Conservation (phyloP, 108 stramenopile species). For the Cyclotella cryptica region DNA sequence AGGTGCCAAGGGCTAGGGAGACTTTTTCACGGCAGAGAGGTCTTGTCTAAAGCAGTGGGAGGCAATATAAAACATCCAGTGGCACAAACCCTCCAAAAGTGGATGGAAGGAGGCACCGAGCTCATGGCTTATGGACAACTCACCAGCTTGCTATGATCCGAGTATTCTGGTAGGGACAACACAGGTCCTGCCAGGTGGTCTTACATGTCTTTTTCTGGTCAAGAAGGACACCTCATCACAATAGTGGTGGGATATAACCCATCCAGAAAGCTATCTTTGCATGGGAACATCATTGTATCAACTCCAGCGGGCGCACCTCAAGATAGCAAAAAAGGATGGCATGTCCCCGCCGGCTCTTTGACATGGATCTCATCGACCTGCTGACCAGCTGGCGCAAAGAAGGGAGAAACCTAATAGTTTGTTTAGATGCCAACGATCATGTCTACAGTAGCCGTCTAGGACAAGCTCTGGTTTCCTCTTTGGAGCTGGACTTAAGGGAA, state of each 20-base stretch:
- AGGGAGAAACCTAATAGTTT: constrained; percentile 13
- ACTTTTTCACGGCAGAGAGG: constrained; percentile 19
- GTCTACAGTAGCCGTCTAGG: constrained; percentile 14
- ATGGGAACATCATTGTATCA: no score
- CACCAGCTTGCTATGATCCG: no score
- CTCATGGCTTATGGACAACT: not conserved
- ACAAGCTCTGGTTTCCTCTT: not conserved
- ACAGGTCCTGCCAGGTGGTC: constrained; percentile 9
- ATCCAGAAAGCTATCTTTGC: no score
- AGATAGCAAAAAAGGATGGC: not conserved
- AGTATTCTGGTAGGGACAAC: not conserved
- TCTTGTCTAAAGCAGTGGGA: no score
- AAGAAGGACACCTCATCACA: not conserved
- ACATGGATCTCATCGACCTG: no score
- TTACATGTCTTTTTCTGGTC: no score
- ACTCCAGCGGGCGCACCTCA: constrained; percentile 13
- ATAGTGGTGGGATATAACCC: constrained; percentile 23
- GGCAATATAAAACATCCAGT: not conserved
- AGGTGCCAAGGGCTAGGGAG: constrained; percentile 15
- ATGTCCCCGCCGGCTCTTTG: not conserved
- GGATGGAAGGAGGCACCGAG: constrained; percentile 2
- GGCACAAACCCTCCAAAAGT: not conserved
- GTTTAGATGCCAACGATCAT: constrained; percentile 24
- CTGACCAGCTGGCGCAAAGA: constrained; percentile 3
- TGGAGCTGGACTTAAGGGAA: constrained; percentile 11